These are phyloP conservation scores for Nematocida major DNA, from an alignment of 371 early-diverging fungal species.

Conservation along the genomic window DNA sequence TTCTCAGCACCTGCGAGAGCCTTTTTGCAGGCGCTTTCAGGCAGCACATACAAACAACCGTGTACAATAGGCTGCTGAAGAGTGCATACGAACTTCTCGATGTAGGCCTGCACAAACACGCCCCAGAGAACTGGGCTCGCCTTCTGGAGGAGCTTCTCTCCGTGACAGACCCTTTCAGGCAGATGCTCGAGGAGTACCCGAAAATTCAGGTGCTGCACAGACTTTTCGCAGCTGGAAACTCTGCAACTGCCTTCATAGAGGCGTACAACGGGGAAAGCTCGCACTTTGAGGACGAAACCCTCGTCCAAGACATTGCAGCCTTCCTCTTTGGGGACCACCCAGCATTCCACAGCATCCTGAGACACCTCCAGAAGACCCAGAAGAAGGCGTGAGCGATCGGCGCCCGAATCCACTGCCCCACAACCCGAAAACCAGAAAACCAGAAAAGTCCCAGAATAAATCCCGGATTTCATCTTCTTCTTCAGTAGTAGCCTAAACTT, in stretches of 20 bases:
- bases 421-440: too few relatives aligned
- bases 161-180: not conserved
- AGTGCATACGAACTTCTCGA: not conserved
- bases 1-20: not conserved
- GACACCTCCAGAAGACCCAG: conserved; percentile 9
- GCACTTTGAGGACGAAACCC: not conserved
- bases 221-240: not conserved
- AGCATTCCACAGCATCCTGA: not conserved
- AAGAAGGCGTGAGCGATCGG: conserved; percentile 11
- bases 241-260: not conserved
- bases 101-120: not conserved
- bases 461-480: too few relatives aligned
- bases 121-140: not conserved
- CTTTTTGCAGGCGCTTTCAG: not conserved
- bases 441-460: too few relatives aligned
- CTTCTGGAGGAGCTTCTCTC: not conserved
- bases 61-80: conserved; percentile 1
- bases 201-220: not conserved
- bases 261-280: not conserved
- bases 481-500: too few relatives aligned
- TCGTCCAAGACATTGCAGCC: conserved; percentile 2
- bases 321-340: not conserved
- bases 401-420: too few relatives aligned
- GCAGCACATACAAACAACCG: not conserved
- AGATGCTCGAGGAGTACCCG: not conserved